Percentiles rank a stretch among this genome's conserved stretches.
phyloP scores from a whole-genome alignment of 2,329 filamentous ascomycete species.

The Hansfordia pulvinata region DNA sequence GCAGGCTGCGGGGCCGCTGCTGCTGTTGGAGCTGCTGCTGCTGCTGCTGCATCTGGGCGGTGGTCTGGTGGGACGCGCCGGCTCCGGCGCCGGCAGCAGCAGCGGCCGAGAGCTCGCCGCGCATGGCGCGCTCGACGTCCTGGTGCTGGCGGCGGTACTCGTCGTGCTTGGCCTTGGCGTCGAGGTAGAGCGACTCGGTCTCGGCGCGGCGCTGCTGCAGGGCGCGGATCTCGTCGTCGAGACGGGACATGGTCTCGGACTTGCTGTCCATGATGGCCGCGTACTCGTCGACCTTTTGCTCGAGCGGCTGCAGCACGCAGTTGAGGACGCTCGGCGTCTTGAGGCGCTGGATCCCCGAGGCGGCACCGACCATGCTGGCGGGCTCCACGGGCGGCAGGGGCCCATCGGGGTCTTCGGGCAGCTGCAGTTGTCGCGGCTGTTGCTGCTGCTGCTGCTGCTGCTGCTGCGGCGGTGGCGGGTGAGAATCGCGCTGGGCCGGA shows the following conservation, averaged over 20 bases:
- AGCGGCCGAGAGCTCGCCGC: conserved; percentile 18
- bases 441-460: no score
- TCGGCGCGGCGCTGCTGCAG: conserved; percentile 25
- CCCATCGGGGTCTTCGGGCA: no score
- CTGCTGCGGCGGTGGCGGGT: no score
- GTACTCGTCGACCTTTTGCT: conserved; percentile 30
- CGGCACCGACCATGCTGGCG: no score
- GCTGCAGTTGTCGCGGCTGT: no score
- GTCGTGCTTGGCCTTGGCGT: conserved; percentile 28
- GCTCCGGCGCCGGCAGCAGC: background rate
- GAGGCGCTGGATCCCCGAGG: conserved; percentile 29
- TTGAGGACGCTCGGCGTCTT: conserved; percentile 27
- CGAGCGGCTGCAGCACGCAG: conserved; percentile 28
- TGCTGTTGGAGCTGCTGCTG: conserved; percentile 6
- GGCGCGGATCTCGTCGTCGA: conserved; percentile 27
- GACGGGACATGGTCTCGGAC: conserved; percentile 24
- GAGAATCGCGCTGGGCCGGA: no score
- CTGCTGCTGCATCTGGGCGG: conserved; percentile 7
- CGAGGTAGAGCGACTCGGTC: conserved; percentile 25
- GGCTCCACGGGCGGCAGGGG: no score
- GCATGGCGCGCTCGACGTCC: conserved; percentile 26
- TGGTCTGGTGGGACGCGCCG: conserved; percentile 4
- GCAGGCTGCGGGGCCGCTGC: conserved; percentile 10
- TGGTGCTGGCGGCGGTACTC: conserved; percentile 26
- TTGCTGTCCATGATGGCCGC: conserved; percentile 24